Evolutionary conservation across 169 alveolate species (phyloP).

Genomic region (Eimeria sp.): DNA sequence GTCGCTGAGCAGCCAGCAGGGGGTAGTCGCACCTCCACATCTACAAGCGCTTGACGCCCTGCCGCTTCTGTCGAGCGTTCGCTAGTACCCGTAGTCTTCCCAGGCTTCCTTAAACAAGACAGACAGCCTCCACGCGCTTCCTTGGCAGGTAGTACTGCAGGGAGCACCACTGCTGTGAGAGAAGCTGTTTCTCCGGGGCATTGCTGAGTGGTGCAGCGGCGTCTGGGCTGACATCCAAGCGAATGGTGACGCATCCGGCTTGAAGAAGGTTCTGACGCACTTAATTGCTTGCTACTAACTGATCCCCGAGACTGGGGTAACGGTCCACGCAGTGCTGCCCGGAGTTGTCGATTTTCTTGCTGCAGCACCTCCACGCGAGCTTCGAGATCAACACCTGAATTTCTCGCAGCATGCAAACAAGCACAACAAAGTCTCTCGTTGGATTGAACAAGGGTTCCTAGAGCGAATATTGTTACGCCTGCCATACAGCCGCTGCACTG

Average conservation of each 20-base stretch:
- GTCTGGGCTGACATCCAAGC: not conserved
- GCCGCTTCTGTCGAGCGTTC: not conserved
- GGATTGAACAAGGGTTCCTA: not conserved
- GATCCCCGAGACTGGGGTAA: not conserved
- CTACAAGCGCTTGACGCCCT: conserved; percentile 43
- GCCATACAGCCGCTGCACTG: not conserved
- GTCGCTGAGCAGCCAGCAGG: conserved; percentile 5
- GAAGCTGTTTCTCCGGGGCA: conserved; percentile 16
- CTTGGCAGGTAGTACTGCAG: conserved; percentile 6
- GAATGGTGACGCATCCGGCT: not conserved
- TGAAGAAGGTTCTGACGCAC: not conserved
- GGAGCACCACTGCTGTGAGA: conserved; percentile 45
- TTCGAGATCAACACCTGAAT: conserved; percentile 46
- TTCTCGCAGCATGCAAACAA: not conserved
- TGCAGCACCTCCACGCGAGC: conserved; percentile 48
- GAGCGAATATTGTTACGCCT: not conserved
- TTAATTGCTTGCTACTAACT: not conserved
- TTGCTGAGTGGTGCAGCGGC: not conserved
- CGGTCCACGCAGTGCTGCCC: conserved; percentile 45
- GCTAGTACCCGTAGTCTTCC: not conserved
- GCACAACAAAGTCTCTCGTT: not conserved
- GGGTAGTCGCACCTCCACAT: conserved; percentile 68
- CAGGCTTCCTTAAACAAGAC: not conserved
- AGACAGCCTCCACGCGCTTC: conserved; percentile 27
- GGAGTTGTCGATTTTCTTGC: conserved; percentile 48